A percentile compares a stretch with the other conserved stretches of the same genome.
Conservation (phyloP, 495 filamentous ascomycete genomes). For the Geoglossum glabrum region DNA sequence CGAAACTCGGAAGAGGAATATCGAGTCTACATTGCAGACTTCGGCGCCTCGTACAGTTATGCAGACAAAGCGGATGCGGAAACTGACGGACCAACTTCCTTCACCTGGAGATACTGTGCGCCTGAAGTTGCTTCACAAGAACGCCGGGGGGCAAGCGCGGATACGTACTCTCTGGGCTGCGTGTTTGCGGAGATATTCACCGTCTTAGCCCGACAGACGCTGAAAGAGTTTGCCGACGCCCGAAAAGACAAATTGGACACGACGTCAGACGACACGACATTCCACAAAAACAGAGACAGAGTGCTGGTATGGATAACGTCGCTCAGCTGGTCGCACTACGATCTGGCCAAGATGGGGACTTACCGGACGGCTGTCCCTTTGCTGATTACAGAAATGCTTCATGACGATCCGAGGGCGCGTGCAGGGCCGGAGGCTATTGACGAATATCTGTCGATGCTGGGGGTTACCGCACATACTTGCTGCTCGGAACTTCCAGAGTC, state of each 20-base stretch:
- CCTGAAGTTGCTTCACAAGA: slow-evolving; percentile 4
- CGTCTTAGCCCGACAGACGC: too few species aligned
- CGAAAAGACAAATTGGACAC: too few species aligned
- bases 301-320: too few species aligned
- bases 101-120: not conserved
- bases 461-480: not conserved
- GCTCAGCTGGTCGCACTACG: not conserved
- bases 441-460: not conserved
- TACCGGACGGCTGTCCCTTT: not conserved
- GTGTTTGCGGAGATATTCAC: too few species aligned
- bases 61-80: not conserved
- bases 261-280: too few species aligned
- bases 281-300: too few species aligned
- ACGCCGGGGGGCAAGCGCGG: not conserved
- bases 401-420: not conserved
- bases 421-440: not conserved
- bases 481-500: not conserved
- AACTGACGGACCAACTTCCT: not conserved
- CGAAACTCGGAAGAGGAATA: not conserved
- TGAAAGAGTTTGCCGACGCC: too few species aligned
- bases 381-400: not conserved
- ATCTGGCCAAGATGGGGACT: not conserved
- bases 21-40: not conserved
- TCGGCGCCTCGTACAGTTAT: not conserved
- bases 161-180: too few species aligned